A percentile compares a stretch with the other conserved stretches of the same genome.
Conservation (phyloP, 176 grass and related monocot species). For the Cenchrus americanus region DNA sequence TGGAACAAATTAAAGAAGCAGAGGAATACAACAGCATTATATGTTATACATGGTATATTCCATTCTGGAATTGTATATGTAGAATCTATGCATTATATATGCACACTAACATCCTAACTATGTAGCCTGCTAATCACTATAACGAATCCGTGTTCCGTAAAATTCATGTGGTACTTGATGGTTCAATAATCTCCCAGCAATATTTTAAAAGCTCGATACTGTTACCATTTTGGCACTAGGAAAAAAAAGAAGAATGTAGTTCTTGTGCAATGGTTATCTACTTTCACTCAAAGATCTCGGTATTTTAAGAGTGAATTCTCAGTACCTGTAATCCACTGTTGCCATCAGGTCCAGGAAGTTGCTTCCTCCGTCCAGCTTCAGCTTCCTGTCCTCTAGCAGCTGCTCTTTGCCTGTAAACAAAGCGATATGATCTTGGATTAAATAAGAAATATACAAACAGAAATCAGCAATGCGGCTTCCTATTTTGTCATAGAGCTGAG, state of each 20-base stretch:
- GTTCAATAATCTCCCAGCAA: slow-evolving; percentile 6
- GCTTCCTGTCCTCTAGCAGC: slow-evolving; percentile 77
- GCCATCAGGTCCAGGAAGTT: slow-evolving; percentile 64
- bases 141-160: not conserved
- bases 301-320: slow-evolving; percentile 29
- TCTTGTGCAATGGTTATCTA: slow-evolving; percentile 6
- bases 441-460: slow-evolving; percentile 11
- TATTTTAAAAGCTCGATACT: slow-evolving; percentile 19
- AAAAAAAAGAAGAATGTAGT: slow-evolving; percentile 13
- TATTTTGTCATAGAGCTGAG: not conserved
- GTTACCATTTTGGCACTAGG: slow-evolving; percentile 5
- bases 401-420: slow-evolving; percentile 73
- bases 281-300: slow-evolving; percentile 19
- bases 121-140: slow-evolving; percentile 9
- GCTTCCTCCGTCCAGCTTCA: slow-evolving; percentile 75
- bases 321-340: slow-evolving; percentile 77
- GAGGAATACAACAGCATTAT: not conserved
- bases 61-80: not conserved
- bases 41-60: slow-evolving; percentile 7
- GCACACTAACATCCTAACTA: slow-evolving; percentile 14
- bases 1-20: slow-evolving; percentile 33
- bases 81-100: not conserved
- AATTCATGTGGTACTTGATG: slow-evolving; percentile 20
- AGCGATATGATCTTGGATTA: not conserved
- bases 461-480: slow-evolving; percentile 13